Conservation (phyloP, 2,329 filamentous ascomycete species). For the Ophioceras dolichostomum region DNA sequence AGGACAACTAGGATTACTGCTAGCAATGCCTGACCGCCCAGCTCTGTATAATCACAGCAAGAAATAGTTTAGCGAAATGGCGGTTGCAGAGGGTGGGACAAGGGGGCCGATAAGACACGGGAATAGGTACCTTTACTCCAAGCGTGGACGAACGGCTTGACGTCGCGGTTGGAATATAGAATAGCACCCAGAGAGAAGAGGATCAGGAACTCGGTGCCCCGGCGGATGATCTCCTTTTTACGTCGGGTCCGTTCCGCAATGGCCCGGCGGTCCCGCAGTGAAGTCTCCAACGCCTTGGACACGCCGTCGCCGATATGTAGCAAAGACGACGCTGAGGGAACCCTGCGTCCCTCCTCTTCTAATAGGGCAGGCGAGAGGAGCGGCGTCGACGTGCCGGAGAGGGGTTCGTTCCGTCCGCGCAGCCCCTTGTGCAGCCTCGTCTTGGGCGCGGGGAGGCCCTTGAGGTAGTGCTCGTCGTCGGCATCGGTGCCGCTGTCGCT, state of each 20-base stretch:
- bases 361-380: slow-evolving; percentile 33
- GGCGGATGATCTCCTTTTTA: slow-evolving; percentile 37
- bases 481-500: slow-evolving; percentile 93
- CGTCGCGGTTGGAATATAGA: slow-evolving; percentile 32
- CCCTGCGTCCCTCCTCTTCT: slow-evolving; percentile 23
- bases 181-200: slow-evolving; percentile 35
- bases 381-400: slow-evolving; percentile 45
- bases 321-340: slow-evolving; percentile 3
- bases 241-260: slow-evolving; percentile 24
- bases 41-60: slow-evolving; percentile 26
- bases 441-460: slow-evolving; percentile 72
- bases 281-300: slow-evolving; percentile 7
- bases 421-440: slow-evolving; percentile 65
- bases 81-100: too few species aligned
- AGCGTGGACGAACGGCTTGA: slow-evolving; percentile 27
- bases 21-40: slow-evolving; percentile 21
- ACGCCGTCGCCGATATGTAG: slow-evolving; percentile 7
- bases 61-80: too few species aligned
- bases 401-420: slow-evolving; percentile 42
- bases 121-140: slow-evolving; percentile 35
- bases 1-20: slow-evolving; percentile 28
- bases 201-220: slow-evolving; percentile 38
- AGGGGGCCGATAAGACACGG: too few species aligned
- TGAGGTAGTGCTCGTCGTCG: slow-evolving; percentile 84
- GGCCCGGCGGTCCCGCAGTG: slow-evolving; percentile 14